phyloP scores from a whole-genome alignment of 768 basidiomycete species.

The Coprinopsis strossmayeri region DNA sequence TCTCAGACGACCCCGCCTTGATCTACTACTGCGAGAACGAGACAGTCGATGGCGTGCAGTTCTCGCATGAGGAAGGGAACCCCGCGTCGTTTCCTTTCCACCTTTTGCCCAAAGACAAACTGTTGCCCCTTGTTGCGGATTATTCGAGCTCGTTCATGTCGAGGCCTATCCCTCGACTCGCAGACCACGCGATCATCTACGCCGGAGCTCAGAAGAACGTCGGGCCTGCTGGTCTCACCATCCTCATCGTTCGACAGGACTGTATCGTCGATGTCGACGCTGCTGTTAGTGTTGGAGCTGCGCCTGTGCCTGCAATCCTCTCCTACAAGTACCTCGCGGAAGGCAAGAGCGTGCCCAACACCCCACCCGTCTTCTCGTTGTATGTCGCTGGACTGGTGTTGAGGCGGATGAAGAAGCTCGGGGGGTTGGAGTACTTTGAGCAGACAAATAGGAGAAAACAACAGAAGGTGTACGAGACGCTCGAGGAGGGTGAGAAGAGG shows the following conservation, averaged over 20 bases:
- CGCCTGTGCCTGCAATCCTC: slow-evolving; percentile 70
- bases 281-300: slow-evolving; percentile 64
- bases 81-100: slow-evolving; percentile 79
- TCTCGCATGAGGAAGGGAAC: slow-evolving; percentile 46
- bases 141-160: slow-evolving; percentile 97
- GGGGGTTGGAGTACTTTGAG: slow-evolving; percentile 63
- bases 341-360: slow-evolving; percentile 79
- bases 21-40: slow-evolving; percentile 99
- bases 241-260: slow-evolving; percentile 93
- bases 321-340: slow-evolving; percentile 82
- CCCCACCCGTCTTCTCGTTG: slow-evolving; percentile 85
- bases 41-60: slow-evolving; percentile 94
- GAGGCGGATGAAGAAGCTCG: slow-evolving; percentile 54
- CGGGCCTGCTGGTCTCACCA: slow-evolving; percentile 88
- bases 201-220: slow-evolving; percentile 99
- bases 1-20: slow-evolving; percentile 77
- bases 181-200: slow-evolving; percentile 89
- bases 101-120: slow-evolving; percentile 46
- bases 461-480: slow-evolving; percentile 63
- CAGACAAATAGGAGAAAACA: slow-evolving; percentile 66
- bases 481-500: slow-evolving; percentile 64
- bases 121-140: slow-evolving; percentile 85
- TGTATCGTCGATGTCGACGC: slow-evolving; percentile 87
- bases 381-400: slow-evolving; percentile 89
- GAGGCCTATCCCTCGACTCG: slow-evolving; percentile 80